These are phyloP conservation scores for Chernovozyma sophiae-reginae DNA, from an alignment of 1,139 yeast genomes.

Conservation along the genomic window DNA sequence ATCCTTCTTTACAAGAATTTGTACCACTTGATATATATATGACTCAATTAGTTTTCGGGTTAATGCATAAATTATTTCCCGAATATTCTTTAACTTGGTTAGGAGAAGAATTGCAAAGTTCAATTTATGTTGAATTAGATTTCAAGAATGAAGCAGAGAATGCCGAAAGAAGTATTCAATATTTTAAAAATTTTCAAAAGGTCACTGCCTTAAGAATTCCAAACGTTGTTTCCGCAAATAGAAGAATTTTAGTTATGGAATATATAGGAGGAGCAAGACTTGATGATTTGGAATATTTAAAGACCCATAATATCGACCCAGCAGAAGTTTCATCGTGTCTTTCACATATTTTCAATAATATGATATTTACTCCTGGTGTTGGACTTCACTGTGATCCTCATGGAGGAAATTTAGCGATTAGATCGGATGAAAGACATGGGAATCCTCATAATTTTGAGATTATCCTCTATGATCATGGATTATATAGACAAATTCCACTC, in stretches of 20 bases:
- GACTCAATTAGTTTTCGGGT: constrained; percentile 69
- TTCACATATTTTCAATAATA: constrained; percentile 85
- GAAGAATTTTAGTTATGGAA: constrained; percentile 84
- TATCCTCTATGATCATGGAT: constrained; percentile 89
- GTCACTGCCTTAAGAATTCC: constrained; percentile 83
- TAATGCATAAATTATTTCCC: constrained; percentile 79
- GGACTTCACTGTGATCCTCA: constrained; percentile 98
- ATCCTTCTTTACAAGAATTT: constrained; percentile 80
- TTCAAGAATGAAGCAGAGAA: constrained; percentile 84
- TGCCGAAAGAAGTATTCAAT: constrained; percentile 62
- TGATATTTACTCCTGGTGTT: constrained; percentile 92
- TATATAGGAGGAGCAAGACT: constrained; percentile 77
- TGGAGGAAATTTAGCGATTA: constrained; percentile 90
- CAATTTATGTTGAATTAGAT: constrained; percentile 85
- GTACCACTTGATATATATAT: constrained; percentile 85
- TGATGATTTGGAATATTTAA: constrained; percentile 68
- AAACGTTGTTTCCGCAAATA: constrained; percentile 57
- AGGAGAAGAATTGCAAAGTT: constrained; percentile 82
- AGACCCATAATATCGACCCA: constrained; percentile 60
- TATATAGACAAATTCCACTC: constrained; percentile 80
- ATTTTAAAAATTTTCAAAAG: constrained; percentile 53
- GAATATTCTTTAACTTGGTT: constrained; percentile 93
- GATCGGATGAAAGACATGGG: constrained; percentile 30
- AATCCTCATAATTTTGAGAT: constrained; percentile 83
- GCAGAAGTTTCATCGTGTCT: constrained; percentile 80